phyloP scores from a whole-genome alignment of 345 rosid species.

The Raphanus raphanistrum region DNA sequence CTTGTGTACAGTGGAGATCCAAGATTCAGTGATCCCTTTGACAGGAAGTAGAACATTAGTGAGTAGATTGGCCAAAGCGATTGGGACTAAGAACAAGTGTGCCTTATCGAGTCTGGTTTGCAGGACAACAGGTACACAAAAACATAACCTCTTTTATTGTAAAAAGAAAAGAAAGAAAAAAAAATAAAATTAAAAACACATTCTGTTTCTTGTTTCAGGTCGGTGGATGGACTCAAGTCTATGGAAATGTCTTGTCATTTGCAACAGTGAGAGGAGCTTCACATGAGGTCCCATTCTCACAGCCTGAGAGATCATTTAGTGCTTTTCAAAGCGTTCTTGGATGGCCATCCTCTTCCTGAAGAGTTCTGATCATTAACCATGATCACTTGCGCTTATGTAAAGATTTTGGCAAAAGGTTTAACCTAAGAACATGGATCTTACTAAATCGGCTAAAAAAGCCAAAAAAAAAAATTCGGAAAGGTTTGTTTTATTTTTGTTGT shows the following conservation, averaged over 20 bases:
- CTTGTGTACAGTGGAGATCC: constrained; percentile 97
- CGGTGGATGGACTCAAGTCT: constrained; percentile 98
- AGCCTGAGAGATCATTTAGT: constrained; percentile 93
- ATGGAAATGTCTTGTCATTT: constrained; percentile 71
- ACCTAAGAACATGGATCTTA: constrained; percentile 10
- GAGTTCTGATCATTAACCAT: constrained; percentile 50
- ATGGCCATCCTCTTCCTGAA: constrained; percentile 65
- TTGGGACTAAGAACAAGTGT: constrained; percentile 59
- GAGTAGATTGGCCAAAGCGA: constrained; percentile 54
- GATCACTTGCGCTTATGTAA: constrained; percentile 24
- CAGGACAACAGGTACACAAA: constrained; percentile 66
- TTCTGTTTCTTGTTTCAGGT: constrained; percentile 50
- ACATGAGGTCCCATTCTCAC: constrained; percentile 95
- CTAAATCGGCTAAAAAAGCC: background rate
- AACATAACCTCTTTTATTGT: background rate
- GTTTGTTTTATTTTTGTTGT: background rate
- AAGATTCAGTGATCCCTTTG: constrained; percentile 93
- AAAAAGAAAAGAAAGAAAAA: background rate
- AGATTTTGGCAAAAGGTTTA: constrained; percentile 25
- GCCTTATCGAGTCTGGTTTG: constrained; percentile 89
- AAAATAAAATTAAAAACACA: background rate
- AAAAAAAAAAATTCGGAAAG: background rate
- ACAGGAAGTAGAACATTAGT: constrained; percentile 82
- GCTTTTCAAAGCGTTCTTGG: constrained; percentile 71
- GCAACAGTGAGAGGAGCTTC: constrained; percentile 98